These are phyloP conservation scores for Apiotrichum akiyoshidainum DNA, from an alignment of 1,284 basidiomycete species.

Conservation along the genomic window DNA sequence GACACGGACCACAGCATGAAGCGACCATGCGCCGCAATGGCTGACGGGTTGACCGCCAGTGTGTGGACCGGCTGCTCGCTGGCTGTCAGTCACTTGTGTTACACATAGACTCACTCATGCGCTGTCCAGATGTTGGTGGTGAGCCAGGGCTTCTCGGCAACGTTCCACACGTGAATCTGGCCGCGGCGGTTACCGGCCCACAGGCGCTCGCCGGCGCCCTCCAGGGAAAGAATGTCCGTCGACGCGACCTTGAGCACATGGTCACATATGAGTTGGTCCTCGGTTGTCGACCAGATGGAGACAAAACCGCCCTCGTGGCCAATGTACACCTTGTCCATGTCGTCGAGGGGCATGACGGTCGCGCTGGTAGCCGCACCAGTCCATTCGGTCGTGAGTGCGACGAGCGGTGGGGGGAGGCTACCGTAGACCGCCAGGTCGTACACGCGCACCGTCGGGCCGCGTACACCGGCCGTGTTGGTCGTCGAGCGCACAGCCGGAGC, in stretches of 20 bases:
- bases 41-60: constrained; percentile 68
- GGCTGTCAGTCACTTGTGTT: neutral
- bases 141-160: constrained; percentile 67
- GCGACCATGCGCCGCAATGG: constrained; percentile 58
- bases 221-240: constrained; percentile 74
- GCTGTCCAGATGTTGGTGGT: constrained; percentile 88
- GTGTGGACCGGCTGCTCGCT: constrained; percentile 69
- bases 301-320: constrained; percentile 90
- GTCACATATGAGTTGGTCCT: constrained; percentile 32
- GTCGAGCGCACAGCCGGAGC: constrained; percentile 47
- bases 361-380: constrained; percentile 75
- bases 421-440: constrained; percentile 61
- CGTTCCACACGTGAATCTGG: constrained; percentile 77
- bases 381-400: constrained; percentile 54
- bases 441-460: constrained; percentile 69
- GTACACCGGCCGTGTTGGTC: constrained; percentile 51
- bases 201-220: constrained; percentile 72
- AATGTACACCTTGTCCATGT: constrained; percentile 69
- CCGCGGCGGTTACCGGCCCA: constrained; percentile 85
- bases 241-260: constrained; percentile 64
- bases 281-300: constrained; percentile 62
- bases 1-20: constrained; percentile 75
- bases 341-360: constrained; percentile 64
- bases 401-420: constrained; percentile 50
- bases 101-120: constrained; percentile 56